Conservation (phyloP, 345 rosid species). For the Citrus reticulata region DNA sequence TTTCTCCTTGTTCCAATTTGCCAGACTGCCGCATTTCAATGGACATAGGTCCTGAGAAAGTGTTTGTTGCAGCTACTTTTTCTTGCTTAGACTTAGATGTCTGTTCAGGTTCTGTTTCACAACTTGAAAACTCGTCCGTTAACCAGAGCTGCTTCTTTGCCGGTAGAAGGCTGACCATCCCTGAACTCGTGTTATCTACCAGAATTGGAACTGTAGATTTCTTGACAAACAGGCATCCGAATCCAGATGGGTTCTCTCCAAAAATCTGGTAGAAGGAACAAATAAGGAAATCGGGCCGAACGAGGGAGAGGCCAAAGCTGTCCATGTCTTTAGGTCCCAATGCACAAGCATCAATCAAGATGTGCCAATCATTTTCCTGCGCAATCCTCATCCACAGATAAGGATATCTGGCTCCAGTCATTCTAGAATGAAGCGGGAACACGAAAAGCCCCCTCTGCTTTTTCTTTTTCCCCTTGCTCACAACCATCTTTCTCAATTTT, state of each 20-base stretch:
- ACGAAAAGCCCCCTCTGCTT: slow-evolving; percentile 76
- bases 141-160: slow-evolving; percentile 32
- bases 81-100: slow-evolving; percentile 9
- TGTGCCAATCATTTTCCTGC: slow-evolving; percentile 91
- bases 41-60: slow-evolving; percentile 40
- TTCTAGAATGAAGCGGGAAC: slow-evolving; percentile 85
- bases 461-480: slow-evolving; percentile 47
- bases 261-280: slow-evolving; percentile 90
- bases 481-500: slow-evolving; percentile 61
- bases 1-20: slow-evolving; percentile 25
- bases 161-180: slow-evolving; percentile 72
- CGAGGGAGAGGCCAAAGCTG: slow-evolving; percentile 83
- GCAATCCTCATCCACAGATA: slow-evolving; percentile 88
- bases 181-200: slow-evolving; percentile 49
- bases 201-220: slow-evolving; percentile 57
- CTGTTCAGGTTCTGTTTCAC: slow-evolving; percentile 27
- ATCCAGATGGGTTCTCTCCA: slow-evolving; percentile 92
- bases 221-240: slow-evolving; percentile 89
- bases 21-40: slow-evolving; percentile 18
- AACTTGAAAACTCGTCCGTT: slow-evolving; percentile 34
- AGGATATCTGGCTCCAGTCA: slow-evolving; percentile 85
- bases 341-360: slow-evolving; percentile 86
- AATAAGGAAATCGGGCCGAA: slow-evolving; percentile 79
- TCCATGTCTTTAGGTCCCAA: slow-evolving; percentile 95
- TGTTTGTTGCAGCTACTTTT: slow-evolving; percentile 33